These are phyloP conservation scores for Nidularia pulvinata DNA, from an alignment of 768 basidiomycete genomes.

Conservation along the genomic window DNA sequence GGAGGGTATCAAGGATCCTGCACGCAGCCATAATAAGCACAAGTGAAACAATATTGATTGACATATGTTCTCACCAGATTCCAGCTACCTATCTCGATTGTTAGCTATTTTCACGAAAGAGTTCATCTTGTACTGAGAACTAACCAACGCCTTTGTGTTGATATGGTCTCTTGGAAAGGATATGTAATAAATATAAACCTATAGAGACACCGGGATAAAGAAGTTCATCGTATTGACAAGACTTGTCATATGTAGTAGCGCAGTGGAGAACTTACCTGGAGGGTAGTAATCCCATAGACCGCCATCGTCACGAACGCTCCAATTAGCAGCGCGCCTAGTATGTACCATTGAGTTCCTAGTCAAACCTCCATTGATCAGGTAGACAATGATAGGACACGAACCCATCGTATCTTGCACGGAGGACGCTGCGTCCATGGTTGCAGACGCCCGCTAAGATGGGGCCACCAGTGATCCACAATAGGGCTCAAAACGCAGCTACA, in stretches of 20 bases:
- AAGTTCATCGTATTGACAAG: no score
- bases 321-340: conserved; percentile 32
- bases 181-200: conserved; percentile 42
- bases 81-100: conserved; percentile 21
- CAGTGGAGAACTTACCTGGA: conserved; percentile 26
- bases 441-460: no score
- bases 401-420: conserved; percentile 26
- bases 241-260: not conserved
- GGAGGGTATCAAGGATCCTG: conserved; percentile 39
- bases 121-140: conserved; percentile 3
- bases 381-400: conserved; percentile 9
- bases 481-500: no score
- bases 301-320: conserved; percentile 32
- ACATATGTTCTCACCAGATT: conserved; percentile 24
- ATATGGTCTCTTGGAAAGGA: conserved; percentile 34
- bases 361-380: not conserved
- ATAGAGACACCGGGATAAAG: not conserved
- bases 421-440: no score
- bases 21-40: not conserved
- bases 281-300: conserved; percentile 41
- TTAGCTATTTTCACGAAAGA: not conserved
- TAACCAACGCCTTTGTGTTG: conserved; percentile 30
- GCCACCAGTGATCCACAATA: no score
- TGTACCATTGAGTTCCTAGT: not conserved
- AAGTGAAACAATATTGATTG: not conserved